Evolutionary conservation across 371 early-diverging fungal genomes (phyloP).

Genomic region (Haplosporangium sp.): DNA sequence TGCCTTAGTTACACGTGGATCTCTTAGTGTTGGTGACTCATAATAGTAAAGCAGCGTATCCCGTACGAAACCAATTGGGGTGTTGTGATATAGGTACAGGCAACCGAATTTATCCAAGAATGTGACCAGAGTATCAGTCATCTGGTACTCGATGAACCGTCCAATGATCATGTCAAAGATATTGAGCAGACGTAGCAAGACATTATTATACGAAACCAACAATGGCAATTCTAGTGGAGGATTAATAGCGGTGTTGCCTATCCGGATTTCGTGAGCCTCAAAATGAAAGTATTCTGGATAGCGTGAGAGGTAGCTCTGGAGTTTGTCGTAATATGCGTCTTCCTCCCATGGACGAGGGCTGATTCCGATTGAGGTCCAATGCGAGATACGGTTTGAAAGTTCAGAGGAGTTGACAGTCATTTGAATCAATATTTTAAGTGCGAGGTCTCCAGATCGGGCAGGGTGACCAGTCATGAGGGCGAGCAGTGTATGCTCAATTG

Average conservation of each 20-base stretch:
- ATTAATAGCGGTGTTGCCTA: constrained; percentile 40
- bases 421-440: constrained; percentile 65
- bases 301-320: constrained; percentile 69
- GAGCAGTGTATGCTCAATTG: constrained; percentile 79
- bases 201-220: constrained; percentile 79
- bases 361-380: constrained; percentile 76
- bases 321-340: constrained; percentile 73
- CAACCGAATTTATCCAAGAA: constrained; percentile 77
- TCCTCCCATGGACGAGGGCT: constrained; percentile 81
- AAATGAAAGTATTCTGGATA: constrained; percentile 84
- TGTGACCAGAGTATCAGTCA: constrained; percentile 66
- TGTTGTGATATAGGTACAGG: constrained; percentile 76
- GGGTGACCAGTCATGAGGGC: constrained; percentile 77
- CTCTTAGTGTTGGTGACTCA: constrained; percentile 67
- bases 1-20: constrained; percentile 68
- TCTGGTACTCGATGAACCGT: constrained; percentile 76
- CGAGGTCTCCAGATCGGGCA: constrained; percentile 59
- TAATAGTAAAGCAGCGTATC: constrained; percentile 77
- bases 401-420: constrained; percentile 73
- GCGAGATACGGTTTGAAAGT: constrained; percentile 68
- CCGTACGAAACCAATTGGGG: constrained; percentile 76
- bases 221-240: constrained; percentile 73
- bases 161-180: constrained; percentile 75
- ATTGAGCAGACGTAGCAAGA: constrained; percentile 75
- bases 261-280: constrained; percentile 70